These are phyloP conservation scores for Hibiscus trionum DNA, from an alignment of 345 rosid species.

Conservation along the genomic window DNA sequence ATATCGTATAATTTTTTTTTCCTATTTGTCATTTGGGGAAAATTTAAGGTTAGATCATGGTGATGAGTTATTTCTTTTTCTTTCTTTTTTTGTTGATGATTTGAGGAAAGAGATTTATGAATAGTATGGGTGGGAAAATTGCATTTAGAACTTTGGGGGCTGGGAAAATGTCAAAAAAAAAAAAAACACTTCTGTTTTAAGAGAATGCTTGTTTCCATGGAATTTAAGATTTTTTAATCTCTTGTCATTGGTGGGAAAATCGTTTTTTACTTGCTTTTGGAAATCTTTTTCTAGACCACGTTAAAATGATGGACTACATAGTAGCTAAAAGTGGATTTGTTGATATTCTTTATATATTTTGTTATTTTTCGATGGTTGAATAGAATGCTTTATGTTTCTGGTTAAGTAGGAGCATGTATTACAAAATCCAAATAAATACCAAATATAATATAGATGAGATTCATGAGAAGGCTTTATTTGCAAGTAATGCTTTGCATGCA, in stretches of 20 bases:
- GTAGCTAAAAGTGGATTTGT: not conserved
- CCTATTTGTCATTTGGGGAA: not conserved
- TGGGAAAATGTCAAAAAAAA: not conserved
- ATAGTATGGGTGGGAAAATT: not conserved
- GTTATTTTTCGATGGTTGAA: not conserved
- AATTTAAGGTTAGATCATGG: not conserved
- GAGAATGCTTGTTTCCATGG: not conserved
- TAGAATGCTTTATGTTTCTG: not conserved
- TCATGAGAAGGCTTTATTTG: not conserved
- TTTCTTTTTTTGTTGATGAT: not conserved
- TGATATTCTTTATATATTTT: not conserved
- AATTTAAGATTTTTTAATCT: not conserved
- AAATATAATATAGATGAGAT: not conserved
- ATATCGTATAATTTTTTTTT: not conserved
- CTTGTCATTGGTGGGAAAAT: not conserved
- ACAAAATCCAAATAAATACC: not conserved
- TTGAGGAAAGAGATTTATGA: not conserved
- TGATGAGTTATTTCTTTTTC: not conserved
- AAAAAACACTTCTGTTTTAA: not conserved
- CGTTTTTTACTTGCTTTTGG: not conserved
- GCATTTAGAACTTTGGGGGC: slow-evolving; percentile 2
- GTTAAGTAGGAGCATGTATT: not conserved
- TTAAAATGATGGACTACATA: not conserved
- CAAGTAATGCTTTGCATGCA: not conserved
- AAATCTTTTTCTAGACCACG: not conserved